These are phyloP conservation scores for Trichomonascus vanleenenianus DNA, from an alignment of 805 yeast genomes.

Conservation along the genomic window DNA sequence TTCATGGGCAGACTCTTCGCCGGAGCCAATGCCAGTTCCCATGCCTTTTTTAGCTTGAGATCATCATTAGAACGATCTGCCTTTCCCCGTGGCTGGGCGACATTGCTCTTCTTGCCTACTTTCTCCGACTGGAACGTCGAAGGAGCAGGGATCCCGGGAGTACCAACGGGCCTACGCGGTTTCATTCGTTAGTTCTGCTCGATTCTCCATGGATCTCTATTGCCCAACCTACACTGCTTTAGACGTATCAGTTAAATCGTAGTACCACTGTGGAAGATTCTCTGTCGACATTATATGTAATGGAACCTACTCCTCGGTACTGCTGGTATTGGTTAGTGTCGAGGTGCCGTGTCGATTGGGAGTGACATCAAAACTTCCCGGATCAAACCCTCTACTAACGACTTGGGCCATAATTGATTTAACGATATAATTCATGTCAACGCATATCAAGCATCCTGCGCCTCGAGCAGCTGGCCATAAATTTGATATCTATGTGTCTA, in stretches of 20 bases:
- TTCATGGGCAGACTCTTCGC: conserved; percentile 88
- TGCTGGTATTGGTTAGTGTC: not conserved
- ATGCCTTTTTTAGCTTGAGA: conserved; percentile 51
- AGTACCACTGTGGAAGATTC: conserved; percentile 23
- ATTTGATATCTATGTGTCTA: conserved; percentile 49
- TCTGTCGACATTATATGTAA: conserved; percentile 1
- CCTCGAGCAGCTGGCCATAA: conserved; percentile 36
- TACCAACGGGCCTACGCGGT: not conserved
- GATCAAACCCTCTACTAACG: too few species aligned
- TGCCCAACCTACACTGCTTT: conserved; percentile 3
- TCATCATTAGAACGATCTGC: conserved; percentile 5
- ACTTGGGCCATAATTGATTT: not conserved
- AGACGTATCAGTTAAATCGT: conserved; percentile 18
- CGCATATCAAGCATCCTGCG: conserved; percentile 48
- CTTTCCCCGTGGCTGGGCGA: not conserved
- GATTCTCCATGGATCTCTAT: not conserved
- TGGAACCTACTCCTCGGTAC: not conserved
- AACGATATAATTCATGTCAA: conserved; percentile 9
- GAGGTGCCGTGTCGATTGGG: not conserved
- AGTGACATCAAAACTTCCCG: too few species aligned
- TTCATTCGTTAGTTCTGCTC: not conserved
- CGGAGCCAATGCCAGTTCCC: conserved; percentile 81
- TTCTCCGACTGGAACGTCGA: conserved; percentile 1
- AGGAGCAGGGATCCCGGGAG: conserved; percentile 1
- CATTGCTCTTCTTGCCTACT: not conserved